Percentiles rank a stretch among this genome's conserved stretches.
Conservation (phyloP, 495 filamentous ascomycete genomes). For the Tetracladium setigerum region DNA sequence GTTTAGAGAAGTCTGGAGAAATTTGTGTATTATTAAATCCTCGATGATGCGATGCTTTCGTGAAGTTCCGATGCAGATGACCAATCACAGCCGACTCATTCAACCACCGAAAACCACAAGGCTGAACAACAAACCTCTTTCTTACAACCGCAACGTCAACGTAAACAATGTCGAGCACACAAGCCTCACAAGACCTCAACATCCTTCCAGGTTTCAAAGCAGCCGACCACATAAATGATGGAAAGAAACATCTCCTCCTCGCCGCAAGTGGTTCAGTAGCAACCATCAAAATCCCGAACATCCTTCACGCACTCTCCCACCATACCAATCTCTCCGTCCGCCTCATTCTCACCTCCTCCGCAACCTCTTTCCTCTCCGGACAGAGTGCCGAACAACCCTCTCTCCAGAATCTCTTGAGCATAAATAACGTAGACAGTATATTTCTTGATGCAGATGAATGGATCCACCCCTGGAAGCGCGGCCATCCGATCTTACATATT, state of each 20-base stretch:
- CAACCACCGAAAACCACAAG: constrained; percentile 7
- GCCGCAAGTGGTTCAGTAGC: constrained; percentile 72
- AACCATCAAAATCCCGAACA: constrained; percentile 80
- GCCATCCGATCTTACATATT: constrained; percentile 71
- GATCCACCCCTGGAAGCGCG: constrained; percentile 62
- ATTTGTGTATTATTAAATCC: constrained; percentile 1
- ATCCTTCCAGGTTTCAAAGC: constrained; percentile 7
- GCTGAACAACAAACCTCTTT: background rate
- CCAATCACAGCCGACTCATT: constrained; percentile 13
- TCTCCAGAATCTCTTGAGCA: constrained; percentile 38
- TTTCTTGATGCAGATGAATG: constrained; percentile 79
- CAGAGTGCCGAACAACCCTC: constrained; percentile 64
- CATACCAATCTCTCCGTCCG: constrained; percentile 61
- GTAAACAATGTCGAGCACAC: background rate
- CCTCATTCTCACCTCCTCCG: constrained; percentile 65
- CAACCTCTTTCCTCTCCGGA: constrained; percentile 61
- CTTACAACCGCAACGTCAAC: too few species aligned
- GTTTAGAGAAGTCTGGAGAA: background rate
- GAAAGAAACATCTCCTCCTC: constrained; percentile 71
- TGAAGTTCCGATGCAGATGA: constrained; percentile 9
- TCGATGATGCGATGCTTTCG: background rate
- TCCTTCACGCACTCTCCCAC: constrained; percentile 51
- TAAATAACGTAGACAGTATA: constrained; percentile 60
- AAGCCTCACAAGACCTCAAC: background rate
- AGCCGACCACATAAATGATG: constrained; percentile 37